phyloP scores from a whole-genome alignment of 73 alveolate genomes.

The Symbiodinium pilosum region DNA sequence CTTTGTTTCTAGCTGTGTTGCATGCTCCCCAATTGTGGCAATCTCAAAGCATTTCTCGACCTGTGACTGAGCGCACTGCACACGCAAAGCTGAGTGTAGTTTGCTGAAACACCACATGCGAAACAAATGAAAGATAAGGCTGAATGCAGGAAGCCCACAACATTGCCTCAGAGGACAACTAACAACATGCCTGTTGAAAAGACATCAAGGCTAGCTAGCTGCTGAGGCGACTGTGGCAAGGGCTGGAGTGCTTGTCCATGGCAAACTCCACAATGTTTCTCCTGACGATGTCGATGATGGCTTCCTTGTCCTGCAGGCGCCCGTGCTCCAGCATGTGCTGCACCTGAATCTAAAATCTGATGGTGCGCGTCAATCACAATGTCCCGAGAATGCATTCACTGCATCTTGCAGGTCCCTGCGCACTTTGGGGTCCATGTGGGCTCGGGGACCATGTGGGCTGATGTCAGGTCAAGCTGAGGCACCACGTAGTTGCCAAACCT shows the following conservation, averaged over 20 bases:
- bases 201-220: neutral
- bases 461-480: neutral
- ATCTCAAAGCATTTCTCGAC: constrained; percentile 88
- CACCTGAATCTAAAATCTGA: constrained; percentile 42
- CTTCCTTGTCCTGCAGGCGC: constrained; percentile 68
- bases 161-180: neutral
- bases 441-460: neutral
- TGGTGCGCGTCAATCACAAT: neutral
- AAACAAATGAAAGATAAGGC: no score
- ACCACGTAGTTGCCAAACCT: constrained; percentile 96
- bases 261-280: constrained; percentile 26
- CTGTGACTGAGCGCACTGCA: neutral
- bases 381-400: neutral
- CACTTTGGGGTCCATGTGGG: neutral
- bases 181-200: neutral
- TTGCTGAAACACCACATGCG: no score
- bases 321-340: constrained; percentile 98
- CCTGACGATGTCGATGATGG: constrained; percentile 31
- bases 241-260: constrained; percentile 72
- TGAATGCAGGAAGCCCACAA: neutral
- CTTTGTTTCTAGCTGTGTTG: constrained; percentile 35
- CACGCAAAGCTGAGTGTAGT: neutral
- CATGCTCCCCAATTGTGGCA: constrained; percentile 61
- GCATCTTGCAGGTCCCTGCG: neutral
- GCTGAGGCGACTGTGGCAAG: neutral